Evolutionary conservation across 2,329 filamentous ascomycete genomes (phyloP).

Genomic region (Venturia aucupariae): DNA sequence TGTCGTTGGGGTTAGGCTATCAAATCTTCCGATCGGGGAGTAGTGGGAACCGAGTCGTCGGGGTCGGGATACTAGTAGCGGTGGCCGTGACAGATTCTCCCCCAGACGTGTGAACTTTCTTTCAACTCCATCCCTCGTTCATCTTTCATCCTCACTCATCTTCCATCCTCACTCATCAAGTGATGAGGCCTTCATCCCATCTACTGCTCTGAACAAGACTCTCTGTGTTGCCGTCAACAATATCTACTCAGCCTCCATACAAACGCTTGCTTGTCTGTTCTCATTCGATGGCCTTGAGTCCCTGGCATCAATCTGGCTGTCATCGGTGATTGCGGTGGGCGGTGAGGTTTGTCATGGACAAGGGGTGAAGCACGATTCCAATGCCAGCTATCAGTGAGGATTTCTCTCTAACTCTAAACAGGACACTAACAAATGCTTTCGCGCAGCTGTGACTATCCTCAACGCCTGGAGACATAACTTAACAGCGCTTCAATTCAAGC

Average conservation of each 20-base stretch:
- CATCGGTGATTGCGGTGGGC: too few species aligned
- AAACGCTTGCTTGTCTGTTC: too few species aligned
- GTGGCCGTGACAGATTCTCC: neutral
- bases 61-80: too few species aligned
- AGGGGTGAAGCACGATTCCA: too few species aligned
- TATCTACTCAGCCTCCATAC: neutral
- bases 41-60: neutral
- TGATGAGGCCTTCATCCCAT: neutral
- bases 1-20: neutral
- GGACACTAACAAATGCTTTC: too few species aligned
- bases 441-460: neutral
- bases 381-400: too few species aligned
- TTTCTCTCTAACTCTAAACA: too few species aligned
- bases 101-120: neutral
- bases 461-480: neutral
- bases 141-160: neutral
- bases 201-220: neutral
- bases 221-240: neutral
- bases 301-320: too few species aligned
- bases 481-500: too few species aligned
- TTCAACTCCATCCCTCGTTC: neutral
- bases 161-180: neutral
- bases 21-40: neutral
- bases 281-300: too few species aligned
- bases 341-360: too few species aligned